Percentiles rank a stretch among this genome's conserved stretches.
These are phyloP conservation scores for Eucalyptus regnans DNA, from an alignment of 345 rosid genomes.

Conservation along the genomic window DNA sequence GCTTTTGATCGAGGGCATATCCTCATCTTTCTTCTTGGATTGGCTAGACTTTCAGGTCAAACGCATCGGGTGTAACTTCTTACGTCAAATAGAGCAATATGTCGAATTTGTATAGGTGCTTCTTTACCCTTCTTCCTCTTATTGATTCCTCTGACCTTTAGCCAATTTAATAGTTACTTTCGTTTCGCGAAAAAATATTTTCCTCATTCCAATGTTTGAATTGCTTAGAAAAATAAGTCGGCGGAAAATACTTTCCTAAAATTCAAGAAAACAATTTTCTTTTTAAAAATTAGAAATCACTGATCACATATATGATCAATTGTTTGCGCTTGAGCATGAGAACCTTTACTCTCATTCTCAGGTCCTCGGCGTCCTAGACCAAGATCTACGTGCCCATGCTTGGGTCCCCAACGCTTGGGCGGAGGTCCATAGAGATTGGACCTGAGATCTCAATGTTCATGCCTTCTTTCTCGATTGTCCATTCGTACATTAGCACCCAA, in stretches of 20 bases:
- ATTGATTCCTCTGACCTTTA: not conserved
- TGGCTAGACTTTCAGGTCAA: not conserved
- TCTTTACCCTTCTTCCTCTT: not conserved
- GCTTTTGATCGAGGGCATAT: not conserved
- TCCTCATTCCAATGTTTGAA: not conserved
- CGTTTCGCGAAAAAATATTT: not conserved
- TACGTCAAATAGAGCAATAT: not conserved
- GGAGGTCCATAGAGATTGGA: rapidly evolving
- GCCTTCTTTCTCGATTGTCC: rapidly evolving
- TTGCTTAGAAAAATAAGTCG: no score
- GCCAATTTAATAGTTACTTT: not conserved
- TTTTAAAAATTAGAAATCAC: no score
- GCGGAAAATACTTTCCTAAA: no score
- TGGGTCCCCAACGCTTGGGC: rapidly evolving
- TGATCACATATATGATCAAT: no score
- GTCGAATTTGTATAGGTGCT: not conserved
- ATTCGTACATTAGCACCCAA: not conserved
- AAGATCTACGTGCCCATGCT: not conserved
- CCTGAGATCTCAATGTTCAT: not conserved
- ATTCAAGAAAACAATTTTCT: rapidly evolving
- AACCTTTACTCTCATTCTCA: not conserved
- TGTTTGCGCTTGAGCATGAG: not conserved
- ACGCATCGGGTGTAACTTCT: not conserved
- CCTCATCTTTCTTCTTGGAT: not conserved
- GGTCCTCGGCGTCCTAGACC: rapidly evolving